Evolutionary conservation across 2,329 filamentous ascomycete species (phyloP).

Genomic region (Apiospora malaysiana): DNA sequence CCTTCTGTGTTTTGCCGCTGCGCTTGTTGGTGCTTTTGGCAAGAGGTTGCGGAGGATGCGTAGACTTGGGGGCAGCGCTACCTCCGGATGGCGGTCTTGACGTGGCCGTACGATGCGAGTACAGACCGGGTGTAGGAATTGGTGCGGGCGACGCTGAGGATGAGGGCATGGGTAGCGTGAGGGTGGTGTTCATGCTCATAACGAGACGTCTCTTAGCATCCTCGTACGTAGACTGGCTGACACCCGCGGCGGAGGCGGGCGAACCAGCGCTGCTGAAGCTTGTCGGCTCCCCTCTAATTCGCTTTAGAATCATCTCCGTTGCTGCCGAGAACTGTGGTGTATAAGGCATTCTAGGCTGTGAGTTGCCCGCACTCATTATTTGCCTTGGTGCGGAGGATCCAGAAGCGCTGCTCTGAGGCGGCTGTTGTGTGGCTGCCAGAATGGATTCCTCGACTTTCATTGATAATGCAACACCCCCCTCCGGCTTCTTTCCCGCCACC

Average conservation of each 20-base stretch:
- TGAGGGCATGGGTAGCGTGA: slow-evolving; percentile 45
- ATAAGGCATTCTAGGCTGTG: slow-evolving; percentile 35
- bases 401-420: neutral
- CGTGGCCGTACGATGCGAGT: neutral
- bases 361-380: slow-evolving; percentile 34
- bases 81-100: neutral
- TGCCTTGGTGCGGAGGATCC: neutral
- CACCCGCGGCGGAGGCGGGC: slow-evolving; percentile 40
- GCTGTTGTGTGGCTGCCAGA: neutral
- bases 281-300: slow-evolving; percentile 43
- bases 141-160: slow-evolving; percentile 24
- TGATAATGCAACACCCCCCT: neutral
- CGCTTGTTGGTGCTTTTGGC: slow-evolving; percentile 29
- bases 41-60: slow-evolving; percentile 21
- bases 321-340: slow-evolving; percentile 42
- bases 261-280: slow-evolving; percentile 43
- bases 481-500: neutral
- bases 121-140: slow-evolving; percentile 3
- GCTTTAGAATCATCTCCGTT: slow-evolving; percentile 48
- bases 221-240: slow-evolving; percentile 44
- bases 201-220: slow-evolving; percentile 48
- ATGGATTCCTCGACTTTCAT: neutral
- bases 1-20: slow-evolving; percentile 28
- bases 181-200: slow-evolving; percentile 46
- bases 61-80: slow-evolving; percentile 16